Conservation (phyloP, 176 grass and related monocot genomes). For the Carex kokanica region DNA sequence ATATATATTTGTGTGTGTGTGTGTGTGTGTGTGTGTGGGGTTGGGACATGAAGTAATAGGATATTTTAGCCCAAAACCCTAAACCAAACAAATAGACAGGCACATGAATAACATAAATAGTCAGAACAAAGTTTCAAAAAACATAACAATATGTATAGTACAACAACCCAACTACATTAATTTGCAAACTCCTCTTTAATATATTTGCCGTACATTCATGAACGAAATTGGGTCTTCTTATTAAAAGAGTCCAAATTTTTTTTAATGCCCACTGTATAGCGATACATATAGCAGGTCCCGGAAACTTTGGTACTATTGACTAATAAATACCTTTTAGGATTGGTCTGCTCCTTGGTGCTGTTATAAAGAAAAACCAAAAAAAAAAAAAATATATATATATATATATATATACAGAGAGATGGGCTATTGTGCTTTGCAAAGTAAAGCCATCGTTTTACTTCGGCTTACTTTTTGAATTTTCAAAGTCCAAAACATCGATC, state of each 20-base stretch:
- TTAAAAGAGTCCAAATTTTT: background rate
- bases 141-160: background rate
- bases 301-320: background rate
- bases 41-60: too few species aligned
- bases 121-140: background rate
- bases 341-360: background rate
- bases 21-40: too few species aligned
- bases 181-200: background rate
- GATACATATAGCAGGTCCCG: background rate
- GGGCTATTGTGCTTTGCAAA: too few species aligned
- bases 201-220: background rate
- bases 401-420: too few species aligned
- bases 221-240: background rate
- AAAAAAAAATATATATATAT: too few species aligned
- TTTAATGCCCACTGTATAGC: background rate
- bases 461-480: too few species aligned
- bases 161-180: background rate
- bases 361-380: background rate
- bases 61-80: too few species aligned
- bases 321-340: background rate
- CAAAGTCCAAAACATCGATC: too few species aligned
- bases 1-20: too few species aligned
- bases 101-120: slow-evolving; percentile 25
- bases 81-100: slow-evolving; percentile 27
- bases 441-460: too few species aligned